phyloP scores from a whole-genome alignment of 1,284 basidiomycete genomes.

The Apiotrichum akiyoshidainum region DNA sequence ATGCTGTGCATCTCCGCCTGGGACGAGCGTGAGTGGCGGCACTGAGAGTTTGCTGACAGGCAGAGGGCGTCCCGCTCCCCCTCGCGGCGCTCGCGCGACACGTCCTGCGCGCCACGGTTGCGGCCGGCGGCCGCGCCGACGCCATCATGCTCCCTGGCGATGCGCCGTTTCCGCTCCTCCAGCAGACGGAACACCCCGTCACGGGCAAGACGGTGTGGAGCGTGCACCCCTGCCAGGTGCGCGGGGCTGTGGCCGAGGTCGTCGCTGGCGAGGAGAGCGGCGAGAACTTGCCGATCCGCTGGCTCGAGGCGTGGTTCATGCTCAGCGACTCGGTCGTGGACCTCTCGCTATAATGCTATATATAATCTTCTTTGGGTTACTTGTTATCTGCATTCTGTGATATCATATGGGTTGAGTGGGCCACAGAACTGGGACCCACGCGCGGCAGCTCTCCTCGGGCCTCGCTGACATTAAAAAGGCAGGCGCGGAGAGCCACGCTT shows the following conservation, averaged over 20 bases:
- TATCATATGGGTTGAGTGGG: no score
- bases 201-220: constrained; percentile 31
- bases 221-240: constrained; percentile 37
- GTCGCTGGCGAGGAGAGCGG: constrained; percentile 9
- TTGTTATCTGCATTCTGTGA: background rate
- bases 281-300: constrained; percentile 12
- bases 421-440: no score
- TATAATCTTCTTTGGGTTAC: background rate
- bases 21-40: constrained; percentile 31
- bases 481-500: background rate
- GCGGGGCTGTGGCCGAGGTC: constrained; percentile 29
- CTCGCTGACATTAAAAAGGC: background rate
- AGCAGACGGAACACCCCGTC: constrained; percentile 31
- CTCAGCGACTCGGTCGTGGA: constrained; percentile 30
- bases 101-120: constrained; percentile 7
- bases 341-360: constrained; percentile 11
- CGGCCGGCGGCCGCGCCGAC: constrained; percentile 9
- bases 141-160: constrained; percentile 20
- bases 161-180: constrained; percentile 35
- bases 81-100: constrained; percentile 13
- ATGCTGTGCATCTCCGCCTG: constrained; percentile 35
- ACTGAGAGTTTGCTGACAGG: background rate
- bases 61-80: constrained; percentile 29
- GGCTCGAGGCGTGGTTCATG: constrained; percentile 44
- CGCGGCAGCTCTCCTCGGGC: no score